Evolutionary conservation across 352 stramenopile species (phyloP), one percentile per base, ranked within the genome.

Genomic region (Globisporangium ultimum): DNA sequence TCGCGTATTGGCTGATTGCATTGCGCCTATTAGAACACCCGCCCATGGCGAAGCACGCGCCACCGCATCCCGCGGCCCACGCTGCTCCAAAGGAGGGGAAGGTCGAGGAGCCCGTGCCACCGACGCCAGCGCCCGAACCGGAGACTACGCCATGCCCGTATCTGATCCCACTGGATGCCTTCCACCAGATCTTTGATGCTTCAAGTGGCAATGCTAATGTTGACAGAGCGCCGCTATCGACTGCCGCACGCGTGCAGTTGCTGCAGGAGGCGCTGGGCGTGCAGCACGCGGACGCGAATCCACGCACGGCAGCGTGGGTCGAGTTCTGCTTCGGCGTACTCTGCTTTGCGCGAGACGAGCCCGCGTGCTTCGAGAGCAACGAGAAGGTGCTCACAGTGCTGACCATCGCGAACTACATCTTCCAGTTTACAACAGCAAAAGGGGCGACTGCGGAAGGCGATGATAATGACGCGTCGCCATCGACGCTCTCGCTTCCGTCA

Each of bases 281-380:
- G 3, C 48, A 66, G 41, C 74, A 85, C 61, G 87, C 83, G 53
- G 55, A 40, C 24, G 60, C 65, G 15, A 93, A 90, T 28, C 67
- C 78, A 18, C 70, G 72, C 10, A 77, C 75, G 21, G 68, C 66
- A 9, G 72, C 71, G 47, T 88, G 68, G 59, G 65, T 87, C 15
- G 76, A 93, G 48, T 83, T 84, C 43, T 86, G 74, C 64, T 89
- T 91, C 53, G 68, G 73, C 21, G 70, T 87, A 51, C 59, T 91
- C 24, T 73, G 74, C 38, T 93, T 93, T 62, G 78, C 69, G 55
- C 64, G 62, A 40, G 70, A 88, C 22, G 76, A 89, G 15, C 71
- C 64, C 2, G 38, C 49, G 11, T 11, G 38, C 21, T 57, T 57
- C 20, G 48, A 80, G 22, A 50, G 53, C 15, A 61, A 71, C 11